Evolutionary conservation across 371 early-diverging fungal species (phyloP).

Genomic region (Mortierella sp.): DNA sequence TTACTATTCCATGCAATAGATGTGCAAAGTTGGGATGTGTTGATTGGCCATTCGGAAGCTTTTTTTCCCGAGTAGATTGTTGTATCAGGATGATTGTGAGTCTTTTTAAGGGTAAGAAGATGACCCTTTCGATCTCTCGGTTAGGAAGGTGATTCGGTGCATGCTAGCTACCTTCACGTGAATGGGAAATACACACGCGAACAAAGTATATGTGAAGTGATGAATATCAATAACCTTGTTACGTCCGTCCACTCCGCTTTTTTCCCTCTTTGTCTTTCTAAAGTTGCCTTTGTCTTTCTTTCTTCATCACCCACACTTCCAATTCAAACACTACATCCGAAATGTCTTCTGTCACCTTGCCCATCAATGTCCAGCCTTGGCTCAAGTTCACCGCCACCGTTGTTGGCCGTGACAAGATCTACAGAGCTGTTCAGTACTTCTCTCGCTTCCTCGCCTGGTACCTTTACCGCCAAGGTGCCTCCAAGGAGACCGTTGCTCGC

Average conservation of each 20-base stretch:
- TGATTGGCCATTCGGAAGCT: no score
- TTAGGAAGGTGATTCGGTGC: constrained; percentile 26
- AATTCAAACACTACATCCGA: neutral
- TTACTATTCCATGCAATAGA: no score
- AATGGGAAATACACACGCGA: neutral
- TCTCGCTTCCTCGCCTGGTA: constrained; percentile 76
- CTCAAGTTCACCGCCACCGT: constrained; percentile 66
- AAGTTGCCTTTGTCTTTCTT: neutral
- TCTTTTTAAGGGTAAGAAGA: no score
- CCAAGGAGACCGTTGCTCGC: constrained; percentile 65
- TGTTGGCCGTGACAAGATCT: constrained; percentile 84
- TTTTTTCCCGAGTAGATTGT: neutral
- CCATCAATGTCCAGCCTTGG: constrained; percentile 57
- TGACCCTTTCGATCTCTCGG: constrained; percentile 14
- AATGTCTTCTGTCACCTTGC: constrained; percentile 57
- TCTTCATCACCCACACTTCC: neutral
- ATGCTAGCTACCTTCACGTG: constrained; percentile 27
- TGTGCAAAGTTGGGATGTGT: no score
- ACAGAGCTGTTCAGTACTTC: constrained; percentile 83
- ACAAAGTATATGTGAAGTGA: neutral
- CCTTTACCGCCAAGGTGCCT: constrained; percentile 62
- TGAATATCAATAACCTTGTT: neutral
- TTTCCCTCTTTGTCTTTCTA: neutral
- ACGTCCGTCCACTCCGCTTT: neutral
- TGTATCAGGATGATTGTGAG: neutral